A percentile compares a stretch with the other conserved stretches of the same genome.
phyloP scores from a whole-genome alignment of 495 filamentous ascomycete species.

The Penicillium silybi region DNA sequence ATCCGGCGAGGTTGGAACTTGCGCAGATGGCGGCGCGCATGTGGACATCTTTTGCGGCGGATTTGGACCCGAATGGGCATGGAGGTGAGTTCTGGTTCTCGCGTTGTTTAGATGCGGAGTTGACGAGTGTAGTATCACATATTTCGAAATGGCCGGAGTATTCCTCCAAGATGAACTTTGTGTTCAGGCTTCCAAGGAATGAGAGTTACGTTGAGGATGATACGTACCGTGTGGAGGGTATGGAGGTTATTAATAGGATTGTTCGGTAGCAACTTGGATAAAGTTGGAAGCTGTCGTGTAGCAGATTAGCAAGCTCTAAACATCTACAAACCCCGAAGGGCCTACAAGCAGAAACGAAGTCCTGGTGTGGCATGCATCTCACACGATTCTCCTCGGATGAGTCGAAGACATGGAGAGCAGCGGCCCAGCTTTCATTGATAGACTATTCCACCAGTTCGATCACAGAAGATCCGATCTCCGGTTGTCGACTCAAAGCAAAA shows the following conservation, averaged over 20 bases:
- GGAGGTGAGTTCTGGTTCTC: slow-evolving; percentile 14
- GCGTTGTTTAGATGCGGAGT: not conserved
- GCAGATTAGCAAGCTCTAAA: not conserved
- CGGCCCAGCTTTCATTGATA: not conserved
- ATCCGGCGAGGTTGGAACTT: slow-evolving; percentile 27
- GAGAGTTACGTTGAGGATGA: slow-evolving; percentile 33
- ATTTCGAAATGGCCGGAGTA: slow-evolving; percentile 31
- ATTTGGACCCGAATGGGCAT: slow-evolving; percentile 48
- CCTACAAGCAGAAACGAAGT: not conserved
- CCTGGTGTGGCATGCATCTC: not conserved
- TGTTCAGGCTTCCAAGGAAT: slow-evolving; percentile 30
- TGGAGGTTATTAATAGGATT: slow-evolving; percentile 32
- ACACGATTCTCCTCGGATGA: not conserved
- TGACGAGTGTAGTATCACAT: slow-evolving; percentile 13
- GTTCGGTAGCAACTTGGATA: slow-evolving; percentile 12
- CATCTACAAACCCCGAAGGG: not conserved
- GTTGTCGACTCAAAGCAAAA: not conserved
- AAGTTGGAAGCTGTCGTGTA: not conserved
- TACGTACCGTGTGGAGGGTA: slow-evolving; percentile 27
- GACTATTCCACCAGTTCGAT: slow-evolving; percentile 1
- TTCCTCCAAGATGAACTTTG: slow-evolving; percentile 24
- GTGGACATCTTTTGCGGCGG: slow-evolving; percentile 52
- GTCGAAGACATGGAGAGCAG: not conserved
- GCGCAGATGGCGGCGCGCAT: slow-evolving; percentile 45
- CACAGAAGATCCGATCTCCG: not conserved